Conservation (phyloP, 2,329 filamentous ascomycete species). For the Phialemonium atrogriseum region DNA sequence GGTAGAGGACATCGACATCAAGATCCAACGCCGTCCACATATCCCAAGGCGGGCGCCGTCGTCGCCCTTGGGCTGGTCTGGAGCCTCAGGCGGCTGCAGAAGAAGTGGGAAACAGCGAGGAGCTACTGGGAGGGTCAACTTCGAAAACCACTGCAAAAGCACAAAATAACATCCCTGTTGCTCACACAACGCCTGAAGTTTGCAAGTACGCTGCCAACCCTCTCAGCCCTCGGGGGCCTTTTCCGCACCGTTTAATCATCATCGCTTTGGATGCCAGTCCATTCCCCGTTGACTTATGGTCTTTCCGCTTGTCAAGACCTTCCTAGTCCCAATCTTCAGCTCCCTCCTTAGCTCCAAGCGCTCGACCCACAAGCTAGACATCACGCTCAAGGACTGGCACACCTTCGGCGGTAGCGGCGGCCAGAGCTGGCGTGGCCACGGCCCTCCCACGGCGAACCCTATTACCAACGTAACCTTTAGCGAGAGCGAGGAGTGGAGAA, state of each 20-base stretch:
- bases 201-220: too few species aligned
- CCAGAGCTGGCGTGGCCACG: conserved; percentile 19
- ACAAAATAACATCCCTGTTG: too few species aligned
- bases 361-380: neutral
- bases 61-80: conserved; percentile 53
- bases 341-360: conserved; percentile 19
- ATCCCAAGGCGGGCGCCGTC: conserved; percentile 54
- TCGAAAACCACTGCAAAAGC: too few species aligned
- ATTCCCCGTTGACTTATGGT: too few species aligned
- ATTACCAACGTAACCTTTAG: conserved; percentile 22
- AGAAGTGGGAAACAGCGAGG: conserved; percentile 52
- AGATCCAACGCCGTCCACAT: too few species aligned
- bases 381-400: conserved; percentile 3
- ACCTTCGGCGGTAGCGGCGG: conserved; percentile 17
- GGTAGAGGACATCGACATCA: too few species aligned
- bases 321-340: conserved; percentile 27
- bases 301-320: conserved; percentile 29
- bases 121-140: conserved; percentile 57
- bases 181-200: too few species aligned
- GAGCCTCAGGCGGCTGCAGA: conserved; percentile 51
- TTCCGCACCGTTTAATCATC: too few species aligned
- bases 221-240: too few species aligned
- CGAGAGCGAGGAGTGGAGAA: conserved; percentile 33
- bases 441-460: conserved; percentile 22
- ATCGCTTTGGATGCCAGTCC: too few species aligned